Evolutionary conservation across 345 rosid genomes (phyloP), one percentile per base, ranked within the genome.

Genomic region (Acer campestre): DNA sequence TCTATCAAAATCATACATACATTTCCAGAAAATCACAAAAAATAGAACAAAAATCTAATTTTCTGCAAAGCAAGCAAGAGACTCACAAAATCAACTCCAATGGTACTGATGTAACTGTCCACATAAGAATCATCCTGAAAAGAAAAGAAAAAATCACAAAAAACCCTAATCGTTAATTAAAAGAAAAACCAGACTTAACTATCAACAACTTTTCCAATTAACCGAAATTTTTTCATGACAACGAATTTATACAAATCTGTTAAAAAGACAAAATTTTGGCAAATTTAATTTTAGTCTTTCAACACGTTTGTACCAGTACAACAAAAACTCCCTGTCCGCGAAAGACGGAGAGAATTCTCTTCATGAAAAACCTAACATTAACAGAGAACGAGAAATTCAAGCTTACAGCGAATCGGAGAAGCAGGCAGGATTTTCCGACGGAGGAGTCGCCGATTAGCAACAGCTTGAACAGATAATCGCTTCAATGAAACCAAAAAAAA

Each of bases 21-120:
- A 67, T 66, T 35, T 70, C 71, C 25, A 40, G 8, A 79, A 67
- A 25, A 75, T 79, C 51, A n/a, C 59, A 62, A 65, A 31, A 58
- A 58, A 16, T 8, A n/a, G 20, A 18, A n/a, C 22, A 58, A 58
- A 58, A 18, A n/a, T 13, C 8, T 6, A 64, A 46, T 8, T 8
- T 8, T 46, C 49, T 46, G 49, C 49, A 46, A 10, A 10, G 49
- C 49, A 9, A 69, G 59, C 72, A 40, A 69, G 40, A 68, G 67
- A 74, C 97, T 89, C 70, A 89, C 95, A 78, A 93, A 93, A 84
- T 93, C 97, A 80, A 93, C 97, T 78, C 97, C 97, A 63, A 91
- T 91, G 74, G 95, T 93, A 61, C 97, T 93, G 76, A 91, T 93
- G 84, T 93, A 93, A 78, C 94, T 91, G 80, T 93, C 95, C 53